Percentiles rank a stretch among this genome's conserved stretches.
Evolutionary conservation across 805 yeast genomes (phyloP).

Genomic region (Lipomyces chichibuensis): DNA sequence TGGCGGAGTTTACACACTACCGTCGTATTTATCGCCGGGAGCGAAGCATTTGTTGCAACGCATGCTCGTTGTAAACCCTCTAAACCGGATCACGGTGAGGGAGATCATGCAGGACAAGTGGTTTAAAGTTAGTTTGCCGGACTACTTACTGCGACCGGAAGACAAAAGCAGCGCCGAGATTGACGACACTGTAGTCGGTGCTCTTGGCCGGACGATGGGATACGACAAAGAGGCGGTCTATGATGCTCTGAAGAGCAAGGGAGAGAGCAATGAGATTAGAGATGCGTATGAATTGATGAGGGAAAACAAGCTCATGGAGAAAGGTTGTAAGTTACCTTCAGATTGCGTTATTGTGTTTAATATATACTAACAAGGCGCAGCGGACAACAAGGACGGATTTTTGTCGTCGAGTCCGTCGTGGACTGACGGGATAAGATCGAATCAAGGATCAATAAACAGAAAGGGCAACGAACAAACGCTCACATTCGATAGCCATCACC

Average conservation of each 20-base stretch:
- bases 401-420: conserved; percentile 62
- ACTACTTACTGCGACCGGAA: conserved; percentile 70
- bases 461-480: conserved; percentile 46
- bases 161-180: conserved; percentile 50
- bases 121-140: conserved; percentile 82
- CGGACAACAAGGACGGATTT: conserved; percentile 53
- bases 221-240: conserved; percentile 81
- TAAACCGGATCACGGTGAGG: conserved; percentile 88
- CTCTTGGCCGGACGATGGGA: conserved; percentile 83
- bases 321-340: conserved; percentile 49
- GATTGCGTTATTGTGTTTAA: background rate
- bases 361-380: conserved; percentile 1
- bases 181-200: conserved; percentile 75
- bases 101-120: conserved; percentile 93
- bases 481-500: conserved; percentile 47
- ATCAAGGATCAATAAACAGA: conserved; percentile 29
- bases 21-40: conserved; percentile 81
- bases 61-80: conserved; percentile 93
- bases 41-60: conserved; percentile 79
- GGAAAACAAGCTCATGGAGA: conserved; percentile 73
- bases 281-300: conserved; percentile 84
- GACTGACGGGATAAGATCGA: conserved; percentile 31
- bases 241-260: conserved; percentile 61
- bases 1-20: conserved; percentile 86
- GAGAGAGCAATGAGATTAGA: conserved; percentile 66